Base-by-base conservation (phyloP, 495 filamentous ascomycete genomes). In the Penicillium roqueforti region DNA sequence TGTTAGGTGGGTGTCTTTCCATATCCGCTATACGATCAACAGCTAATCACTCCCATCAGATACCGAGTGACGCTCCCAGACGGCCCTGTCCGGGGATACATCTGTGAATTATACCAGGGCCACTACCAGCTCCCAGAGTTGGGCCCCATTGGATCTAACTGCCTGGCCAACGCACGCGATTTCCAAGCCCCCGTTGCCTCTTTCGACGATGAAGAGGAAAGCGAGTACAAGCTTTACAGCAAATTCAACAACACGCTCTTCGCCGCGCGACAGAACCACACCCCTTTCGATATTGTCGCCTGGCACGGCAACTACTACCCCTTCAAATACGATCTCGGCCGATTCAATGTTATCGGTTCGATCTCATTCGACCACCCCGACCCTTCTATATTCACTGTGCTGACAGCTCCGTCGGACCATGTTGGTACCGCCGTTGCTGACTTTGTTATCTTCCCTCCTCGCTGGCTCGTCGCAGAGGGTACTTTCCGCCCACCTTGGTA, bases 101-200 rank as follows among this genome's bases (percentile, higher is more conserved):
- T 91, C 23, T 80, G 92, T 36, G 91, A 96, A 70, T 76, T 95
- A 3, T 95, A 92, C 71, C 83, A 90, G 57, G 86, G 85, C 20
- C 89, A 93, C 71, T 96, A 88, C 68, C 67, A 81, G 47, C 86
- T 96, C 6, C 91, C 91, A 1, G 91, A 95, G 61, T 77, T 96
- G 3, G 91, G 91, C 3, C 91, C 91, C 32, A 95, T 96, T 59
- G 91, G 91, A 6, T 88, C 84, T 42, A 92, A 92, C 63, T 80
- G 91, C 38, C 83, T 96, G 4, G 91, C 91, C 57, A 96, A 96
- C 62, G 80, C 84, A 1, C 83, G 91, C 13, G 91, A 96, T 66
- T 96, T 96, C 73, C 89, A 95, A 70, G 83, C 83, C 3, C 91
- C 91, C 8, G 75, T 90, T 8, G 91, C 91, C 13, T 66, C 73